Conservation (phyloP, 2,329 filamentous ascomycete genomes). For the Gremmenia infestans region DNA sequence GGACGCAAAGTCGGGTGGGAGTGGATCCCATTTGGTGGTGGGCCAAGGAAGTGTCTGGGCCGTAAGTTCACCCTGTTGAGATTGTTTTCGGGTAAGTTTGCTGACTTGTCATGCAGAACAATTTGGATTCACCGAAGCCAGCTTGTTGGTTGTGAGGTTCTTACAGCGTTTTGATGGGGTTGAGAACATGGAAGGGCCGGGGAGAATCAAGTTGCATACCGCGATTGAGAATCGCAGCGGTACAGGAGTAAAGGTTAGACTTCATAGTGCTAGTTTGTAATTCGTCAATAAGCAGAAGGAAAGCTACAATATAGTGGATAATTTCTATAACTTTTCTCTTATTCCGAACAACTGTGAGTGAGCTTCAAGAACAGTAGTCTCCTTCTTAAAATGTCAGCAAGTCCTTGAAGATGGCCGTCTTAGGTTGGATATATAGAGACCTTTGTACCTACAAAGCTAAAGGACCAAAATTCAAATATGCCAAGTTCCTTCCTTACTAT, state of each 20-base stretch:
- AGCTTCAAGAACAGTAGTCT: too few relatives aligned
- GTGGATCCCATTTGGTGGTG: conserved; percentile 70
- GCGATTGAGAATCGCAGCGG: conserved; percentile 19
- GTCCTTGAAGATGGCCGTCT: too few relatives aligned
- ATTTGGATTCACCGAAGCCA: conserved; percentile 29
- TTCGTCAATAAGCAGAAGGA: too few relatives aligned
- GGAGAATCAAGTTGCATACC: conserved; percentile 16
- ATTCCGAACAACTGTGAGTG: too few relatives aligned
- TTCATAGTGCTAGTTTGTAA: not conserved
- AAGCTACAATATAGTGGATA: too few relatives aligned
- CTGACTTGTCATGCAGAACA: conserved; percentile 17
- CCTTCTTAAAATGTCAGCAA: too few relatives aligned
- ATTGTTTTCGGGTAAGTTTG: too few relatives aligned
- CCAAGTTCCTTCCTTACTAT: too few relatives aligned
- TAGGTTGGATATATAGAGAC: too few relatives aligned
- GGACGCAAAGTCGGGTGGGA: conserved; percentile 61
- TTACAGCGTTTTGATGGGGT: conserved; percentile 27
- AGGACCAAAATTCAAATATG: too few relatives aligned
- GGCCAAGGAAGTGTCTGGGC: conserved; percentile 67
- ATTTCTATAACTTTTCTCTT: too few relatives aligned
- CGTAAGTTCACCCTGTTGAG: conserved; percentile 24
- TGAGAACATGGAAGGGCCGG: conserved; percentile 17
- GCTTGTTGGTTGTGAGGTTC: conserved; percentile 26
- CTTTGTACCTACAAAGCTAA: too few relatives aligned
- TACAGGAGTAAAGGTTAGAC: conserved; percentile 19